Conservation (phyloP, 306 rosid genomes). For the Casuarina cunninghamiana region DNA sequence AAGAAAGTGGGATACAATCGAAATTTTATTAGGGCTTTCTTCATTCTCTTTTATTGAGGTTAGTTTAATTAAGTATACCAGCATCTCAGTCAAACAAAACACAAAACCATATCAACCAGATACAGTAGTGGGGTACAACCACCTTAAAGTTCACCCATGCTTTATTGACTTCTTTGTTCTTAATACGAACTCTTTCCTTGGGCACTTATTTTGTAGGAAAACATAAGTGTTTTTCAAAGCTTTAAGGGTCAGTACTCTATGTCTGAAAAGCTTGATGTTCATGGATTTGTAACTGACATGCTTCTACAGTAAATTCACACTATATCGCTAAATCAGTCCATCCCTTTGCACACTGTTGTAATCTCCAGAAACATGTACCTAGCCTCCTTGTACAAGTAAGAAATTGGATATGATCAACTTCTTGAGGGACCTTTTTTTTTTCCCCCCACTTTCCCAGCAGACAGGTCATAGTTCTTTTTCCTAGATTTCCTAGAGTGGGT, state of each 20-base stretch:
- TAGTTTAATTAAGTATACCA: not conserved
- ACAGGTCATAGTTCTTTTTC: no score
- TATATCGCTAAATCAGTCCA: not conserved
- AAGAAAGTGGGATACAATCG: no score
- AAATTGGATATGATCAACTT: no score
- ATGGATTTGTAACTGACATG: not conserved
- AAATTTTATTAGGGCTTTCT: not conserved
- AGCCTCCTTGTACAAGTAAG: no score
- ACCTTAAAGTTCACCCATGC: not conserved
- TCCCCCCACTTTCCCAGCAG: no score
- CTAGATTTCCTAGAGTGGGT: no score
- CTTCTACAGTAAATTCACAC: not conserved
- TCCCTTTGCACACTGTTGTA: not conserved
- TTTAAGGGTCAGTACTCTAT: not conserved
- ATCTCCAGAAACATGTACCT: not conserved
- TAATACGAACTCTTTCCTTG: no score
- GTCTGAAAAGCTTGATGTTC: not conserved
- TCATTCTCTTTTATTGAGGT: not conserved
- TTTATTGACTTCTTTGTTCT: not conserved
- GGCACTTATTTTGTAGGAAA: no score
- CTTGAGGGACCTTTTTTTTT: no score
- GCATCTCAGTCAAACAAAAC: not conserved
- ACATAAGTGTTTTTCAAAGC: not conserved
- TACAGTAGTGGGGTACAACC: not conserved
- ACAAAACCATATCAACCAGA: not conserved